Conservation (phyloP, 2,329 filamentous ascomycete species). For the Trichoderma sp. region DNA sequence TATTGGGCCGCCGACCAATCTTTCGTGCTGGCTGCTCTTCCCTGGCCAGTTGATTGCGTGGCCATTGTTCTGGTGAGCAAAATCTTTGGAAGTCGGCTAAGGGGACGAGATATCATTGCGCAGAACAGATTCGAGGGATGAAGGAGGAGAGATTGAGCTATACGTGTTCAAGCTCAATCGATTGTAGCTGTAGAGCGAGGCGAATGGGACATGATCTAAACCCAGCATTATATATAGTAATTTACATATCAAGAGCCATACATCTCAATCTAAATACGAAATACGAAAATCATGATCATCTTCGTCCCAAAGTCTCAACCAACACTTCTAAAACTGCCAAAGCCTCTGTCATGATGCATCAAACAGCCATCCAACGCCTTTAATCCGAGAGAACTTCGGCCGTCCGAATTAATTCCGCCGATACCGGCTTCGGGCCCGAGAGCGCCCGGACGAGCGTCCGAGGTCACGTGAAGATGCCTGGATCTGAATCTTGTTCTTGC, state of each 20-base stretch:
- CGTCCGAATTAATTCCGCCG: slow-evolving; percentile 9
- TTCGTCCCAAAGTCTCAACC: background rate
- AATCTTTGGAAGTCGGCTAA: background rate
- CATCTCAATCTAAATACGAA: background rate
- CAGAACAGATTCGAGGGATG: background rate
- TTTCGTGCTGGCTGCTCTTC: slow-evolving; percentile 20
- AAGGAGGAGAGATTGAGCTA: background rate
- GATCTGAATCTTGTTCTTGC: background rate
- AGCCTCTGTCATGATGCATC: background rate
- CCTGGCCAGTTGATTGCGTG: background rate
- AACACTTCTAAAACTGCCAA: background rate
- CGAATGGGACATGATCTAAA: too few species aligned
- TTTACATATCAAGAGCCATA: background rate
- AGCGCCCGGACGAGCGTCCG: background rate
- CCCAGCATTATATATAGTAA: background rate
- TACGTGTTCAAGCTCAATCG: background rate
- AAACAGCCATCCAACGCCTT: background rate
- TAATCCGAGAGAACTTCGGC: slow-evolving; percentile 10
- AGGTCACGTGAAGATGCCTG: background rate
- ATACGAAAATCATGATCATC: background rate
- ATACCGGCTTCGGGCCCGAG: slow-evolving; percentile 5
- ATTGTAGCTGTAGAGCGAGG: background rate
- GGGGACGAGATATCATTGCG: slow-evolving; percentile 2
- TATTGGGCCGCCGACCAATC: slow-evolving; percentile 57
- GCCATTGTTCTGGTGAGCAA: slow-evolving; percentile 11